These are phyloP conservation scores for Chaetomium sp. DNA, from an alignment of 2,329 filamentous ascomycete species.

Conservation along the genomic window DNA sequence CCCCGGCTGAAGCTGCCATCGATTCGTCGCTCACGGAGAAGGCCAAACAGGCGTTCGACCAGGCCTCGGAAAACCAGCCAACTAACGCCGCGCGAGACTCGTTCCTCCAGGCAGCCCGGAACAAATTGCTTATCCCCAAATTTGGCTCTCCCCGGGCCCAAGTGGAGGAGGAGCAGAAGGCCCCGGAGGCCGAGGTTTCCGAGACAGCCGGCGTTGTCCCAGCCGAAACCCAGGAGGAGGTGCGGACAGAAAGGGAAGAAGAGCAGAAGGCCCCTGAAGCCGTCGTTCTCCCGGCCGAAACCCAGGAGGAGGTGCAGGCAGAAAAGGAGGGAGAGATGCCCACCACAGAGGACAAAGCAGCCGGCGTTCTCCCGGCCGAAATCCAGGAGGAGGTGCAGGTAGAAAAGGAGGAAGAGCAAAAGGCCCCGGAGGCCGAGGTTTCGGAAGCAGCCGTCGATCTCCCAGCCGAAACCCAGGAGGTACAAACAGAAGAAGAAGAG, in stretches of 20 bases:
- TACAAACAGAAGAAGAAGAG: not conserved
- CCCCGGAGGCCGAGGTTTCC: not conserved
- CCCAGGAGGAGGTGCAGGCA: not conserved
- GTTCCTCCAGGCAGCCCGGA: slow-evolving; percentile 29
- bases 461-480: not conserved
- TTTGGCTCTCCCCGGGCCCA: not conserved
- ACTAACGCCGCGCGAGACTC: slow-evolving; percentile 30
- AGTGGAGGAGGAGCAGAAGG: not conserved
- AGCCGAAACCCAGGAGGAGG: not conserved
- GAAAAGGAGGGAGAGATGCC: not conserved
- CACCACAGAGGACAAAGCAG: not conserved
- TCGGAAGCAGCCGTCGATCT: not conserved
- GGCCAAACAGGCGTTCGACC: slow-evolving; percentile 33
- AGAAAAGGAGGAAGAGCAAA: not conserved
- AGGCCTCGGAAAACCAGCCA: slow-evolving; percentile 32
- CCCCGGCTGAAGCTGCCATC: slow-evolving; percentile 14
- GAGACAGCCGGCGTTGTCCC: not conserved
- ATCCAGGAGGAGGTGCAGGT: too few relatives aligned
- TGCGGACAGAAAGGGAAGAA: too few relatives aligned
- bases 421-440: not conserved
- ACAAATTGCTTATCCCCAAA: slow-evolving; percentile 4
- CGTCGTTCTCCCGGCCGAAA: too few relatives aligned
- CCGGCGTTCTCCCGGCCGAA: too few relatives aligned
- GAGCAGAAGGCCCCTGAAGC: not conserved
- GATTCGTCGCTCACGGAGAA: slow-evolving; percentile 29